Conservation (phyloP, 495 filamentous ascomycete species). For the Cercophora sp. region DNA sequence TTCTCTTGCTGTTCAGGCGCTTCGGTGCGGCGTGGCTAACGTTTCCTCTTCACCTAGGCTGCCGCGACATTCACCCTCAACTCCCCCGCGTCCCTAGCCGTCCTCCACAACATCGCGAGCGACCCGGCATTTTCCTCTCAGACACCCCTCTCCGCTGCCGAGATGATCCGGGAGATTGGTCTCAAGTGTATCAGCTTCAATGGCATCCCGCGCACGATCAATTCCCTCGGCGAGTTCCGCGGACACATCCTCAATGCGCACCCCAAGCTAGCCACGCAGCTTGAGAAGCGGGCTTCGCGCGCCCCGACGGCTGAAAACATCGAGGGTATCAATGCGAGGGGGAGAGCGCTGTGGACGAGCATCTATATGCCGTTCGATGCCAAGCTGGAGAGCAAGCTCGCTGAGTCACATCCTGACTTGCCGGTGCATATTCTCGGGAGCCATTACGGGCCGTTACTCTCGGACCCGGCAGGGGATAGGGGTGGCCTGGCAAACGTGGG, state of each 20-base stretch:
- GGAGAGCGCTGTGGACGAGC: conserved; percentile 61
- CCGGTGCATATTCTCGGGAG: conserved; percentile 69
- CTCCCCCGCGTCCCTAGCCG: conserved; percentile 29
- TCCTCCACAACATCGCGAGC: conserved; percentile 49
- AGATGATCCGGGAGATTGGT: conserved; percentile 73
- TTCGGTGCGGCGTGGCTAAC: no score
- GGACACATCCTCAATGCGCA: conserved; percentile 49
- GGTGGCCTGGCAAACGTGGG: conserved; percentile 48
- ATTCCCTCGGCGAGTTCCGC: conserved; percentile 66
- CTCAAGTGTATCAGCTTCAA: conserved; percentile 84
- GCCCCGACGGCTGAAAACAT: conserved; percentile 47
- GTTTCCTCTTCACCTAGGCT: no score
- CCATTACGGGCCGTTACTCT: conserved; percentile 67
- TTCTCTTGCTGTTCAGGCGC: background rate
- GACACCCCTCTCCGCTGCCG: conserved; percentile 53
- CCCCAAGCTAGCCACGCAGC: conserved; percentile 36
- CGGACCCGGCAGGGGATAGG: conserved; percentile 49
- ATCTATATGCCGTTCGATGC: conserved; percentile 68
- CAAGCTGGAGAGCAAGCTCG: conserved; percentile 64
- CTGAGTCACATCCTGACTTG: conserved; percentile 67
- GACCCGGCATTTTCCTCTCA: conserved; percentile 12
- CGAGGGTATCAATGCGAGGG: conserved; percentile 47
- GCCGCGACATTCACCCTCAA: conserved; percentile 37
- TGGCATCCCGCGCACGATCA: conserved; percentile 77
- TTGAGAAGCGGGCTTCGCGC: conserved; percentile 50